phyloP scores from a whole-genome alignment of 2,329 filamentous ascomycete genomes.

The Rugonectria rugulosa region DNA sequence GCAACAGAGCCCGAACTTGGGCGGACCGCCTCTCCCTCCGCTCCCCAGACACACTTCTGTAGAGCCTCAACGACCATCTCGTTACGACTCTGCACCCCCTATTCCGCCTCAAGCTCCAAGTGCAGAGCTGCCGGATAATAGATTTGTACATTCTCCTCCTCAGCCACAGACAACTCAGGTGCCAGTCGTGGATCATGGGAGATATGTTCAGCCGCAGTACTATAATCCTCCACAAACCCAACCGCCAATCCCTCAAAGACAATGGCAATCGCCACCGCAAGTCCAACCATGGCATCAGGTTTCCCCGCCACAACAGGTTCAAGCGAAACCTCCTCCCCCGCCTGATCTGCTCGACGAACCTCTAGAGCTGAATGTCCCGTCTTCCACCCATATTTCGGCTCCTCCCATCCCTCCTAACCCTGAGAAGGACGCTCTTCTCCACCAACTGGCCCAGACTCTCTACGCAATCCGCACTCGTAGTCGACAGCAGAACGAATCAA shows the following conservation, averaged over 20 bases:
- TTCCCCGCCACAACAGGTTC: conserved; percentile 31
- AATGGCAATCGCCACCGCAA: conserved; percentile 37
- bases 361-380: conserved; percentile 58
- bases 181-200: conserved; percentile 22
- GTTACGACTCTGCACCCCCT: conserved; percentile 58
- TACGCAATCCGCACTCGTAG: conserved; percentile 73
- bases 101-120: conserved; percentile 46
- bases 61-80: conserved; percentile 41
- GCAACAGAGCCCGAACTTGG: conserved; percentile 34
- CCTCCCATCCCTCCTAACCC: conserved; percentile 95
- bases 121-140: conserved; percentile 21
- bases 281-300: conserved; percentile 37
- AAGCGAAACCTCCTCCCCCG: conserved; percentile 45
- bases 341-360: conserved; percentile 66
- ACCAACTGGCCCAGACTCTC: conserved; percentile 76
- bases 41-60: conserved; percentile 26
- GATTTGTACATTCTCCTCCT: conserved; percentile 22
- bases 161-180: conserved; percentile 31
- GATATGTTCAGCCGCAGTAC: conserved; percentile 25
- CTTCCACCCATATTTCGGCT: conserved; percentile 63
- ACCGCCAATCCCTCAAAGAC: conserved; percentile 27
- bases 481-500: conserved; percentile 75
- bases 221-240: conserved; percentile 29
- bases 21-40: conserved; percentile 41
- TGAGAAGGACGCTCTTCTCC: conserved; percentile 87